phyloP scores from a whole-genome alignment of 1,139 yeast genomes.

The Taphrina populina region DNA sequence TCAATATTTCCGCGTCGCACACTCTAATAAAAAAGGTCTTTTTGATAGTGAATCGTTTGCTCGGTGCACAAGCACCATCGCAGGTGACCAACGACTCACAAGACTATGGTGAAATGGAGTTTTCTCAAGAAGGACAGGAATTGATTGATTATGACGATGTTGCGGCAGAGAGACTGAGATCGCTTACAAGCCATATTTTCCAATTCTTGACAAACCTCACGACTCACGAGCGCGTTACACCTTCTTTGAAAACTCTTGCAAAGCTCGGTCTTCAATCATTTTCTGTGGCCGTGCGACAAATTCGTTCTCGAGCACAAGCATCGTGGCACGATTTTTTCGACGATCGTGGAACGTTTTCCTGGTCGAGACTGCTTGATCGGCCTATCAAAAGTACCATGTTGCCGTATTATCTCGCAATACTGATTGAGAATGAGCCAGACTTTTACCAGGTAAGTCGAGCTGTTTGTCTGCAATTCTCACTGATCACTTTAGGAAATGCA shows the following conservation, averaged over 20 bases:
- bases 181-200: background rate
- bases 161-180: background rate
- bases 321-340: conserved; percentile 12
- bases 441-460: conserved; percentile 1
- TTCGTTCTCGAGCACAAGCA: background rate
- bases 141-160: conserved; percentile 5
- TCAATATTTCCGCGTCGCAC: background rate
- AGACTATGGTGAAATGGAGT: conserved; percentile 5
- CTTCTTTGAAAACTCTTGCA: conserved; percentile 3
- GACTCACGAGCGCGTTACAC: background rate
- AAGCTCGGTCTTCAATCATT: conserved; percentile 17
- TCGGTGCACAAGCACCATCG: background rate
- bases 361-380: conserved; percentile 11
- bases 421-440: conserved; percentile 1
- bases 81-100: conserved; percentile 4
- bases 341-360: conserved; percentile 7
- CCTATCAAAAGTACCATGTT: conserved; percentile 6
- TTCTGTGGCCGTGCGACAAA: background rate
- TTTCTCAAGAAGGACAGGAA: conserved; percentile 2
- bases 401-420: conserved; percentile 16
- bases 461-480: background rate
- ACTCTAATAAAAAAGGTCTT: background rate
- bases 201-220: conserved; percentile 9
- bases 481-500: conserved; percentile 2
- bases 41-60: background rate